Base-by-base conservation (phyloP, 257 asterid genomes). In the Marsdenia floribunda region DNA sequence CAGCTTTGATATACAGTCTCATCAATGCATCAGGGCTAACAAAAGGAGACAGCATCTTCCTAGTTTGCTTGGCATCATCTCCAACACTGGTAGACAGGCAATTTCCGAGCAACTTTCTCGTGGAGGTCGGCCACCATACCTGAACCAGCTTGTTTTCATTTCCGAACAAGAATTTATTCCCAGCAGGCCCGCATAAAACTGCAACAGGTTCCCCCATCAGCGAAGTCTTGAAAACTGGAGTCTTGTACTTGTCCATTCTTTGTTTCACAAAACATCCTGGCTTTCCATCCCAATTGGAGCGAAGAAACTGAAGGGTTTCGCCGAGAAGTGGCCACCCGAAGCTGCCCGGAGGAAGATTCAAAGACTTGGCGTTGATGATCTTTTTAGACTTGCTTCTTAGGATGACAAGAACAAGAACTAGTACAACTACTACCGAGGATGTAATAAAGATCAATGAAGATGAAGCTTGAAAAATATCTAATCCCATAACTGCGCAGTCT, bases 71-170 rank as follows among this genome's bases (percentile, higher is more conserved):
- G 4, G 92, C 96, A 73, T 91, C 89, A 0, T 87, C 90, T 4
- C 94, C 92, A 3, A 73, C 80, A 37, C 79, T 78, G 0, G 89
- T 88, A 2, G 88, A 72, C 44, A 90, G 26, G 68, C 94, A 84
- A 19, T 73, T 77, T 7, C 91, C 90, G 0, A 91, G 84, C 78
- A 90, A 73, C 74, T 71, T 74, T 61, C 85, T 84, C 21, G 85
- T 84, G 1, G 91, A 84, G 52, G 82, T 64, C 0, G 97, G 96
- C 93, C 96, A 89, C 96, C 97, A 92, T 5, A 80, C 81, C 0
- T 81, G 85, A 40, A 92, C 91, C 60, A 82, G 77, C 80, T 90
- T 92, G 76, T 88, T 90, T 35, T 84, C 91, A 10, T 88, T 92
- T 52, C 88, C 85, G 78, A 90, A 92, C 80, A 92, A 71, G 72